Base-by-base conservation (phyloP, 2,329 filamentous ascomycete species). In the Fusarium sp. region DNA sequence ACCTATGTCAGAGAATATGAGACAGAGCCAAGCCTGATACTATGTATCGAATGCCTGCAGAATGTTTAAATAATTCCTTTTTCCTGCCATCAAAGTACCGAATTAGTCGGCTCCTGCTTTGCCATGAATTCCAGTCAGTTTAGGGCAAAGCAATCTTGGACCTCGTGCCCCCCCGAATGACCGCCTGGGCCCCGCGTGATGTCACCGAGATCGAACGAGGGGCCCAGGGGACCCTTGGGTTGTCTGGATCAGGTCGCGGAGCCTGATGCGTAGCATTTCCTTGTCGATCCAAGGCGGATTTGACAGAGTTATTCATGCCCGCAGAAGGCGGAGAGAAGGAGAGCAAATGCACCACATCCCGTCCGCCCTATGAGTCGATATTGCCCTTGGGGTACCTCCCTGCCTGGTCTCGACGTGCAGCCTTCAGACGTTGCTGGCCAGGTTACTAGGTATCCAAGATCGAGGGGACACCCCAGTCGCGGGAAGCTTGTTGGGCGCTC, bases 131-230 rank as follows among this genome's bases (percentile, higher is more conserved):
- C 47, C 27, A 31, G 47, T 31, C 27, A 31, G 47, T 52, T 31
- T 52, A 52, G 47, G 47, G 47, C 47, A 52, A 52, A 52, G 47
- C 47, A 52, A 52, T 52, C 47, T 52, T 31, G 47, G 47, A 13
- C 47, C 47, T 52, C 47, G 47, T 52, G 65, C 65, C 56, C 69
- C 20, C 65, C 63, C 59, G 35, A 58, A 68, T 57, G 33, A 42
- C 50, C 54, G 36, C 42, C 38, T 45, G 36, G 62, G 67, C 57
- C 64, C 47, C 68, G 73, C 71, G 71, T 76, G 71, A 78, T 78
- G 70, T 75, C 69, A 76, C 70, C 31, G 54, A 72, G 67, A 76
- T 76, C 69, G 76, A 74, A 78, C 61, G 73, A 78, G 58, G 59
- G 58, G 65, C 63, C 45, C 47, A 52, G 35, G 67, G 65, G 65